Evolutionary conservation across 306 rosid genomes (phyloP), one percentile per base, ranked within the genome.

Genomic region (Comarum palustre): DNA sequence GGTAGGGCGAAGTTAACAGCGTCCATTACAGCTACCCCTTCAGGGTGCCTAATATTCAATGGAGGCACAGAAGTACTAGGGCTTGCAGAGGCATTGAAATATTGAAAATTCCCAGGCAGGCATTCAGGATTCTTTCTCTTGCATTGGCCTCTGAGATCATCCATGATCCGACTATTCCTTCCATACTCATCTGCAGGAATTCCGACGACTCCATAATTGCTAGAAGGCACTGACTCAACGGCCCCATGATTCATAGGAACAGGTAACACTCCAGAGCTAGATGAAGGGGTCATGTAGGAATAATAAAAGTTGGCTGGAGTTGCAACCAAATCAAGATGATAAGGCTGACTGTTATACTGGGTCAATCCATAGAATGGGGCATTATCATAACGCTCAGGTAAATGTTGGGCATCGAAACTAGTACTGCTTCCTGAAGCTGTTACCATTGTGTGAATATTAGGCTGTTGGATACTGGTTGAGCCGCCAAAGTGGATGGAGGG

Each of bases 61-160:
- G 91, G 87, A 69, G 83, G 79, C 46, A 78, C 77, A 20, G 92
- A 90, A 73, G 96, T 84, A 82, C 86, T 79, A 27, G 86, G 74
- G 46, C 87, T 81, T 67, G 88, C 87, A 14, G 87, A 79, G 61
- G 80, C 84, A 75, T 82, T 88, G 68, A 82, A 87, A 70, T 84
- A 78, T 50, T 86, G 99, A 55, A 76, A 71, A 77, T 80, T 78
- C 79, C 96, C 96, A 8, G 87, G 83, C 32, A 84, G 73, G 41
- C 88, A 89, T 82, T 90, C 96, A 3, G 85, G 79, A 67, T 50
- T 64, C 85, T 95, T 95, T 83, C 91, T 89, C 87, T 95, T 95
- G 86, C 77, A 84, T 25, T 88, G 96, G 84, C 87, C 91, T 76
- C 97, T 82, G 43, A 77, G 87, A 72, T 90, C 96, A 73, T 95